A percentile compares a stretch with the other conserved stretches of the same genome.
Evolutionary conservation across 2,329 filamentous ascomycete species (phyloP).

Genomic region (Verticillium nubilum): DNA sequence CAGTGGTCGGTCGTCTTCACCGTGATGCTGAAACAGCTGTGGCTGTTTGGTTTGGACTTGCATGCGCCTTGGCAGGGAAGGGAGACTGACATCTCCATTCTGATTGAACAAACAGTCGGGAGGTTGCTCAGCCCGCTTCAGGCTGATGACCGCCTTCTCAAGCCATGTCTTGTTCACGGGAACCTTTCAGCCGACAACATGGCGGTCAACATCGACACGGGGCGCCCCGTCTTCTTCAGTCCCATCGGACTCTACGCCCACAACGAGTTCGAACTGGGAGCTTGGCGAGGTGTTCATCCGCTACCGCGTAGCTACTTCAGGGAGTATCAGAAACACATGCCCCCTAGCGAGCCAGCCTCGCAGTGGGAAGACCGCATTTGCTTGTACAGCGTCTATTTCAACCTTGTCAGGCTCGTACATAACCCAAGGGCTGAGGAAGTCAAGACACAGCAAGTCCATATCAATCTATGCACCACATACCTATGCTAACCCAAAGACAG

Average conservation of each 20-base stretch:
- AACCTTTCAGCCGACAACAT: slow-evolving; percentile 28
- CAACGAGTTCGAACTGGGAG: slow-evolving; percentile 24
- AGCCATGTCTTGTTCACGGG: slow-evolving; percentile 25
- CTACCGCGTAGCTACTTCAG: slow-evolving; percentile 9
- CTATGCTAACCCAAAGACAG: too few relatives aligned
- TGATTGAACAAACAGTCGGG: too few relatives aligned
- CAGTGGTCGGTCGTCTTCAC: too few relatives aligned
- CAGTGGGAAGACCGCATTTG: slow-evolving; percentile 18
- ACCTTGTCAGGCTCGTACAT: too few relatives aligned
- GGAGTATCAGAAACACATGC: slow-evolving; percentile 15
- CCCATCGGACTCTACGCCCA: slow-evolving; percentile 24
- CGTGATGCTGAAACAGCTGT: too few relatives aligned
- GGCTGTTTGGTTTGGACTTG: too few relatives aligned
- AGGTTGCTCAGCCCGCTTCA: slow-evolving; percentile 22
- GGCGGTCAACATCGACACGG: slow-evolving; percentile 18
- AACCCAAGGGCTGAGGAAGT: too few relatives aligned
- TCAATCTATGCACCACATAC: too few relatives aligned
- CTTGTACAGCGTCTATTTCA: slow-evolving; percentile 10
- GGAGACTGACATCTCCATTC: too few relatives aligned
- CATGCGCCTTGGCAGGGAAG: too few relatives aligned
- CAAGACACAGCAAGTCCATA: too few relatives aligned
- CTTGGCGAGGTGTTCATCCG: slow-evolving; percentile 11
- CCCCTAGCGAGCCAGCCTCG: slow-evolving; percentile 14
- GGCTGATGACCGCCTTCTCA: slow-evolving; percentile 20
- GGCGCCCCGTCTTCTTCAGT: slow-evolving; percentile 24